A percentile compares a stretch with the other conserved stretches of the same genome.
Conservation (phyloP, 2,329 filamentous ascomycete genomes). For the Fusarium sp. region DNA sequence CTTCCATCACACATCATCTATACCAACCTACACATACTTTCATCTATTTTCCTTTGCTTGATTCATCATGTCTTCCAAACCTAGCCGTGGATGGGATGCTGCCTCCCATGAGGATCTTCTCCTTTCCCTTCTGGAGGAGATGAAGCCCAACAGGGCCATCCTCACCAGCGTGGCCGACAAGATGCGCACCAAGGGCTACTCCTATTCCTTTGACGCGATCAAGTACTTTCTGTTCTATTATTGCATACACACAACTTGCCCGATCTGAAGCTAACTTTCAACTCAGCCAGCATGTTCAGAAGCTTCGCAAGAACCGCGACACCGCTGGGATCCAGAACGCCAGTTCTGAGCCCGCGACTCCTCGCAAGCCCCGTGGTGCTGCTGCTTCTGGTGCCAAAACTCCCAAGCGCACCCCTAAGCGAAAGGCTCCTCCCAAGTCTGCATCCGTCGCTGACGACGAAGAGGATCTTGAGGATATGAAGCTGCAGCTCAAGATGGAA, state of each 20-base stretch:
- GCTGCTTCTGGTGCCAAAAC: slow-evolving; percentile 22
- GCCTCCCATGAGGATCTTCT: slow-evolving; percentile 56
- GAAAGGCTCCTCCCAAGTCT: slow-evolving; percentile 41
- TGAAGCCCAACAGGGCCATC: slow-evolving; percentile 52
- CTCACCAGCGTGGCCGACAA: slow-evolving; percentile 50
- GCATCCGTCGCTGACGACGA: slow-evolving; percentile 36
- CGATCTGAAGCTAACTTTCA: slow-evolving; percentile 29
- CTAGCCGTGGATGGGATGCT: slow-evolving; percentile 52
- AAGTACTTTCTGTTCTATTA: slow-evolving; percentile 50
- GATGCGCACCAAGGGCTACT: slow-evolving; percentile 54
- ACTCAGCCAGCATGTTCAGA: slow-evolving; percentile 61
- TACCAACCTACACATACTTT: not conserved
- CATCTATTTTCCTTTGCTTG: not conserved
- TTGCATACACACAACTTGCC: not conserved
- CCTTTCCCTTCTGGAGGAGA: slow-evolving; percentile 52
- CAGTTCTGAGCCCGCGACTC: slow-evolving; percentile 35
- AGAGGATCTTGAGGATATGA: slow-evolving; percentile 44
- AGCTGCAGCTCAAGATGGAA: slow-evolving; percentile 48
- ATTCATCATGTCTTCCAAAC: slow-evolving; percentile 17
- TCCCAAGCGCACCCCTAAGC: slow-evolving; percentile 49
- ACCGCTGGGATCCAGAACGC: slow-evolving; percentile 41
- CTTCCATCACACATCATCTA: not conserved
- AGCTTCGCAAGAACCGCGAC: slow-evolving; percentile 56
- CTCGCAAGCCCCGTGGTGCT: slow-evolving; percentile 40
- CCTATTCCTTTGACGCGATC: slow-evolving; percentile 56